Evolutionary conservation across 768 basidiomycete genomes (phyloP).

Genomic region (Rhodocollybia butyracea): DNA sequence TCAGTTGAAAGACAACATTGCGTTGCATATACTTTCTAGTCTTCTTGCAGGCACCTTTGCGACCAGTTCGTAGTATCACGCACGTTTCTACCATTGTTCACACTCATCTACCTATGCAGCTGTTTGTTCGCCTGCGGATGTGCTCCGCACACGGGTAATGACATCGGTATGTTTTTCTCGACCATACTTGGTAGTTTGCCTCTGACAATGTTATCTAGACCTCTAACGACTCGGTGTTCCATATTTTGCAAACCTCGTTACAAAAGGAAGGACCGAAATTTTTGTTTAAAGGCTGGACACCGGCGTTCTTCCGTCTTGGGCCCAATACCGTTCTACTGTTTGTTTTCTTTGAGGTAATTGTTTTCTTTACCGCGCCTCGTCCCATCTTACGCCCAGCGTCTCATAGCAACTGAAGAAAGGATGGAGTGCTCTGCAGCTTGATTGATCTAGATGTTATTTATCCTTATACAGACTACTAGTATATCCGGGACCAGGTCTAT

Average conservation of each 20-base stretch:
- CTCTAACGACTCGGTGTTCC: conserved; percentile 41
- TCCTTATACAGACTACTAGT: neutral
- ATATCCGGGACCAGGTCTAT: neutral
- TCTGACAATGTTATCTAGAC: too few relatives aligned
- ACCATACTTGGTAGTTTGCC: neutral
- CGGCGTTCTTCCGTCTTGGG: conserved; percentile 79
- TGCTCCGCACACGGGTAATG: conserved; percentile 76
- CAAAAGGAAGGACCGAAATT: conserved; percentile 74
- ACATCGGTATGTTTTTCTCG: conserved; percentile 47
- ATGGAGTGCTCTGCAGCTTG: conserved; percentile 36
- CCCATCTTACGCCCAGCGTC: neutral
- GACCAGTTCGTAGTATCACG: conserved; percentile 64
- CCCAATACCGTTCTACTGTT: conserved; percentile 85
- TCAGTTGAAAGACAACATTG: conserved; percentile 61
- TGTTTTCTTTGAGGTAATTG: conserved; percentile 76
- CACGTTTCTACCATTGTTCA: neutral
- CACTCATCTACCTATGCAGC: conserved; percentile 38
- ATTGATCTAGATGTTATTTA: neutral
- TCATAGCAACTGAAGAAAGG: conserved; percentile 67
- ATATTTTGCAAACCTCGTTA: conserved; percentile 57
- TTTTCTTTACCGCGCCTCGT: neutral
- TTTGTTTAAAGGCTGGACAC: conserved; percentile 88
- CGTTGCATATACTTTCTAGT: conserved; percentile 67
- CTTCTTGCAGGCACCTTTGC: conserved; percentile 70
- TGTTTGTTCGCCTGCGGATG: conserved; percentile 76